These are phyloP conservation scores for Phytophthora ramorum DNA, from an alignment of 352 stramenopile species.

Conservation along the genomic window DNA sequence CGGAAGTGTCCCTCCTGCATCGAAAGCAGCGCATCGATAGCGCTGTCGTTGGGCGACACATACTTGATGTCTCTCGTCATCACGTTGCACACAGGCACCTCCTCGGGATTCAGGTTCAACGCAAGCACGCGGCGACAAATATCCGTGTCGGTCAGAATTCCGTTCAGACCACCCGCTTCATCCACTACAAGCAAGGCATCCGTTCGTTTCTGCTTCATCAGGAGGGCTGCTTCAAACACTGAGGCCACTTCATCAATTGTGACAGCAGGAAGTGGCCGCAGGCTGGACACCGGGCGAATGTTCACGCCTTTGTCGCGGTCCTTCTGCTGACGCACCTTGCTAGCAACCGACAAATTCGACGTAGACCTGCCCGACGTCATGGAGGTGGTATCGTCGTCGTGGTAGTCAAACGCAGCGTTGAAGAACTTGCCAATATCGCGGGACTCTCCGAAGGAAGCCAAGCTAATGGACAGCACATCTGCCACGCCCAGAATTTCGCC, in stretches of 20 bases:
- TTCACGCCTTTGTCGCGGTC: slow-evolving; percentile 80
- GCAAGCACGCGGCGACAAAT: slow-evolving; percentile 94
- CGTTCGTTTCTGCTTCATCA: slow-evolving; percentile 93
- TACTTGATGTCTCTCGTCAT: slow-evolving; percentile 98
- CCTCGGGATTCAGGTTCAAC: slow-evolving; percentile 76
- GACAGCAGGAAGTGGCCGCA: slow-evolving; percentile 80
- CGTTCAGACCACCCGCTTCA: slow-evolving; percentile 83
- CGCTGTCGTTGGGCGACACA: slow-evolving; percentile 93
- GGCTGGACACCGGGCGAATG: slow-evolving; percentile 81
- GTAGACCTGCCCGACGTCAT: slow-evolving; percentile 66
- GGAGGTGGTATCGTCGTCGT: slow-evolving; percentile 57
- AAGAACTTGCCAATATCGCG: slow-evolving; percentile 84
- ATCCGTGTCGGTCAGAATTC: slow-evolving; percentile 97
- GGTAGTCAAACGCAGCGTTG: slow-evolving; percentile 79
- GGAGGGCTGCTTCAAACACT: slow-evolving; percentile 88
- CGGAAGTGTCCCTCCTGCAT: slow-evolving; percentile 98
- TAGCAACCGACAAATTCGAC: slow-evolving; percentile 65
- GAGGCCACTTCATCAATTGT: slow-evolving; percentile 77
- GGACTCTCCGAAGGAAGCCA: slow-evolving; percentile 79
- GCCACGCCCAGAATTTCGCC: slow-evolving; percentile 83
- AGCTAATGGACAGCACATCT: slow-evolving; percentile 83
- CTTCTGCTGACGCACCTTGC: slow-evolving; percentile 76
- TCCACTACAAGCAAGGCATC: slow-evolving; percentile 95
- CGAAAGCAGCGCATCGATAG: slow-evolving; percentile 96
- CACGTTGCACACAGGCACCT: slow-evolving; percentile 81